Evolutionary conservation across 148 eudicot species (phyloP), one percentile per base, ranked within the genome.

Genomic region (Cornus florida): DNA sequence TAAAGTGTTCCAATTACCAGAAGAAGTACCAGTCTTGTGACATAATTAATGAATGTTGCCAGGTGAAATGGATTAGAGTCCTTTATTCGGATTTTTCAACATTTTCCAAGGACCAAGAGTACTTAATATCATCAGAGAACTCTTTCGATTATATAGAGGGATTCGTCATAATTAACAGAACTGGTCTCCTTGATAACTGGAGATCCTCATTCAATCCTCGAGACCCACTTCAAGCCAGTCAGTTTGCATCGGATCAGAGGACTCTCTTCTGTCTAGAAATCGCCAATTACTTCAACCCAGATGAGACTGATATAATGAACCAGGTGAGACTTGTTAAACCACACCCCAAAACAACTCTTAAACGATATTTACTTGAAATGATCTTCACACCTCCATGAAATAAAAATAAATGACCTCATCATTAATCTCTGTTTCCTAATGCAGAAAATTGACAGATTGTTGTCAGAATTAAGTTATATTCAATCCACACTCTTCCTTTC

Each of bases 41-140:
- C 59, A 31, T 41, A 62, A 23, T 68, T 24, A 8, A 50, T 57
- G 60, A 4, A 35, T 74, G 38, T 71, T 73, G n/a, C 71, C 94
- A 95, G 99, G 99, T 96, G 53, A 91, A 91, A 87, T 96, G 99
- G 99, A 96, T 92, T 32, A 89, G 92, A 86, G 90, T 89, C 82
- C 87, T 96, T 2, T 96, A 96, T 75, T 86, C 90, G 48, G 99
- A 96, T 72, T 93, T 93, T 79, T 74, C 84, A 22, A 66, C 74
- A 72, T 96, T 96, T 79, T 86, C 93, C 82, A 85, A 87, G 41
- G 99, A 96, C 87, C 98, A 96, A 81, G 99, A 96, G 79, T 87
- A 84, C 70, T 86, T 96, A 56, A 96, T 93, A 86, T 87, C 98
- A 56, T 79, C 86, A 32, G 67, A 86, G 39, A 81, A 83, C 75